phyloP scores from a whole-genome alignment of 2,329 filamentous ascomycete species.

The Fusarium multiceps region DNA sequence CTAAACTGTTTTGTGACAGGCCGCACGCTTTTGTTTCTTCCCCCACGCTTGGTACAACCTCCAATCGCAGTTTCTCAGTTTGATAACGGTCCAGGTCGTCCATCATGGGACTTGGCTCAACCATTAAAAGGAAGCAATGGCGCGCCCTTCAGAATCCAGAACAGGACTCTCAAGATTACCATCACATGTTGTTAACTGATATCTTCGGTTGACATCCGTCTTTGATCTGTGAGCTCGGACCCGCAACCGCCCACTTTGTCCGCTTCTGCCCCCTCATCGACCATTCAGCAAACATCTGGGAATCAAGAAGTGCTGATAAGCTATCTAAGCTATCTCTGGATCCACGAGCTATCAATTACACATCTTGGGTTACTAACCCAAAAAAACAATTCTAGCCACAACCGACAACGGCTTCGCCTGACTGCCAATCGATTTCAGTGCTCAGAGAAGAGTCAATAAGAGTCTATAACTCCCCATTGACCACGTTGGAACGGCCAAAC shows the following conservation, averaged over 20 bases:
- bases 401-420: constrained; percentile 35
- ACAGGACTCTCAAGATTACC: constrained; percentile 9
- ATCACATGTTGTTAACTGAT: constrained; percentile 23
- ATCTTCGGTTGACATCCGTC: constrained; percentile 22
- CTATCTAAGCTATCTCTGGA: constrained; percentile 47
- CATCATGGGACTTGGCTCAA: constrained; percentile 15
- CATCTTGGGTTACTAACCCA: constrained; percentile 34
- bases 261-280: constrained; percentile 16
- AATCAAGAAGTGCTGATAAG: constrained; percentile 42
- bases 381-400: constrained; percentile 30
- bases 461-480: constrained; percentile 25
- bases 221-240: constrained; percentile 21
- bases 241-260: constrained; percentile 38
- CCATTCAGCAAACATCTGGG: constrained; percentile 33
- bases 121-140: constrained; percentile 15
- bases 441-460: constrained; percentile 11
- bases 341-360: constrained; percentile 36
- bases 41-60: constrained; percentile 37
- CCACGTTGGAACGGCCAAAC: constrained; percentile 5
- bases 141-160: not conserved
- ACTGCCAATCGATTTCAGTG: constrained; percentile 15
- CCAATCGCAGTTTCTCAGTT: constrained; percentile 17
- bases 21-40: constrained; percentile 21
- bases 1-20: constrained; percentile 6
- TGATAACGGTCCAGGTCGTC: constrained; percentile 32